Evolutionary conservation across 306 rosid genomes (phyloP).

Genomic region (Cercis canadensis): DNA sequence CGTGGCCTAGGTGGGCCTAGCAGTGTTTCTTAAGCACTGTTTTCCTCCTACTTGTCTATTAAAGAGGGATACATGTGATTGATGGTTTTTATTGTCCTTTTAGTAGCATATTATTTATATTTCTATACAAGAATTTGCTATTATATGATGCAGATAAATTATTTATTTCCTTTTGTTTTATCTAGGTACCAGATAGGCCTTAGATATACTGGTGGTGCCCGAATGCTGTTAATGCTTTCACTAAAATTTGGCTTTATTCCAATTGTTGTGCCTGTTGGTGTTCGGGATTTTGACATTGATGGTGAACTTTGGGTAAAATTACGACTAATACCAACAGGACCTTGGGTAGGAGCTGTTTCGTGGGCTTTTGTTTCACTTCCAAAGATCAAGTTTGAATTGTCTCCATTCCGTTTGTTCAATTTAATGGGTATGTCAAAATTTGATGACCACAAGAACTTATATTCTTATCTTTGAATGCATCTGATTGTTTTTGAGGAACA

Average conservation of each 20-base stretch:
- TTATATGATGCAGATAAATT: constrained; percentile 29
- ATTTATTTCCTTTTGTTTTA: constrained; percentile 30
- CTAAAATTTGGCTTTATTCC: constrained; percentile 92
- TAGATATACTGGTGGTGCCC: constrained; percentile 97
- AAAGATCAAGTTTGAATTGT: constrained; percentile 91
- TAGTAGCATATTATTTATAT: not conserved
- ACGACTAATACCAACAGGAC: constrained; percentile 83
- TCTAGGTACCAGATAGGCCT: constrained; percentile 98
- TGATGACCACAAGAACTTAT: constrained; percentile 6
- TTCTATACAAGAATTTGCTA: too few species aligned
- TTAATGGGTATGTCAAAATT: constrained; percentile 76
- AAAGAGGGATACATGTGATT: not conserved
- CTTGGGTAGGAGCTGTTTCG: constrained; percentile 96
- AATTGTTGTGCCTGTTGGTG: constrained; percentile 85
- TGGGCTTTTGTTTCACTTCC: constrained; percentile 99
- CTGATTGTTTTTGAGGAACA: not conserved
- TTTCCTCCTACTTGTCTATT: too few species aligned
- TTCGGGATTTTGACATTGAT: constrained; percentile 96
- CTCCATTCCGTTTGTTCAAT: constrained; percentile 97
- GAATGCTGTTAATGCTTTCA: constrained; percentile 89
- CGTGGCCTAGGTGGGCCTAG: too few species aligned
- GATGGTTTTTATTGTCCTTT: constrained; percentile 3
- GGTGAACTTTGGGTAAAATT: constrained; percentile 99
- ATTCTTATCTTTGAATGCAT: constrained; percentile 6
- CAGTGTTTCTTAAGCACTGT: too few species aligned